Percentiles rank a stretch among this genome's conserved stretches.
Evolutionary conservation across 78 protist genomes (phyloP).

Genomic region (Isochrysis galbana): DNA sequence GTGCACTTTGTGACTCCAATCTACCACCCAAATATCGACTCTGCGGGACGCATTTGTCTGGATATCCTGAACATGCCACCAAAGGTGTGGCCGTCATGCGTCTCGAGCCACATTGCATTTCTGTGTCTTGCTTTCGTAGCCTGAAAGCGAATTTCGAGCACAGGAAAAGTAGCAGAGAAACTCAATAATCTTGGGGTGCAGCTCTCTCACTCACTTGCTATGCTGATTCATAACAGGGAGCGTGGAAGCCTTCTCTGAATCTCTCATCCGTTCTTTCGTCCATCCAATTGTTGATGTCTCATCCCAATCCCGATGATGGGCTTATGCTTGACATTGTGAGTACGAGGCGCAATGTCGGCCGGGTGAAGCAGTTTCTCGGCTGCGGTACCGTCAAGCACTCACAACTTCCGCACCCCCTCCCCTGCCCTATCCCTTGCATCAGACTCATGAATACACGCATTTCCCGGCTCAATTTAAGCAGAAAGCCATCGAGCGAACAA

Average conservation of each 20-base stretch:
- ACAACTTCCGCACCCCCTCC: background rate
- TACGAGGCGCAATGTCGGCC: background rate
- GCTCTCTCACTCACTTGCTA: background rate
- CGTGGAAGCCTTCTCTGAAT: slow-evolving; percentile 72
- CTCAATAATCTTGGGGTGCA: too few species aligned
- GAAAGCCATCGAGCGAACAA: background rate
- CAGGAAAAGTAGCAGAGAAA: too few species aligned
- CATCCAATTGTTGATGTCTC: slow-evolving; percentile 51
- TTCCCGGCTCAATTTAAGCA: background rate
- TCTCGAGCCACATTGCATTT: background rate
- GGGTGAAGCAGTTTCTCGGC: background rate
- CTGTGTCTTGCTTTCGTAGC: too few species aligned
- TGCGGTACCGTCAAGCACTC: background rate
- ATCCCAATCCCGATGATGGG: slow-evolving; percentile 77
- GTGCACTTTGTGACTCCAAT: slow-evolving; percentile 78
- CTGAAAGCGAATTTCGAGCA: too few species aligned
- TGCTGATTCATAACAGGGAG: slow-evolving; percentile 23
- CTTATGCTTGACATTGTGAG: slow-evolving; percentile 55
- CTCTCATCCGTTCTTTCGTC: slow-evolving; percentile 44
- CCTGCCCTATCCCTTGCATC: too few species aligned
- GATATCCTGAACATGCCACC: slow-evolving; percentile 68
- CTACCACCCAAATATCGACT: slow-evolving; percentile 91
- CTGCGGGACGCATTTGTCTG: slow-evolving; percentile 81
- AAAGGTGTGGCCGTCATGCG: slow-evolving; percentile 35
- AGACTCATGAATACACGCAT: slow-evolving; percentile 26